Base-by-base conservation (phyloP, 1,284 basidiomycete species). In the Boletus smithii region DNA sequence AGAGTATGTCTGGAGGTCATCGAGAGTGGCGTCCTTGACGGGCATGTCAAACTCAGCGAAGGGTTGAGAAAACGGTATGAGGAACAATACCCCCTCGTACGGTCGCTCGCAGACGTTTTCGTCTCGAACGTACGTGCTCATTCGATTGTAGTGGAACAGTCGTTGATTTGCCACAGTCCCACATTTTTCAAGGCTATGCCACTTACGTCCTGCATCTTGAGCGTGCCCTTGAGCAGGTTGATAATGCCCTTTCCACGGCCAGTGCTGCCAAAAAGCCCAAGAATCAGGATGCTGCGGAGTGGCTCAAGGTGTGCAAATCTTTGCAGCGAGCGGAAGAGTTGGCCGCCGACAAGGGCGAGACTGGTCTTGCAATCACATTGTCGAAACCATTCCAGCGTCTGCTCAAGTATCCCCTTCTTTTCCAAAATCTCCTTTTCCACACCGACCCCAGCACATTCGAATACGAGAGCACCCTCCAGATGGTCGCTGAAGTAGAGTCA, bases 341-440 rank as follows among this genome's bases (percentile, higher is more conserved):
- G 23, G 90, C 95, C 0, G 75, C 77, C 17, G 87, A 91, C 52
- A 88, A 88, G 62, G 94, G 92, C 54, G 94, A 97, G 71, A 92
- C 91, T 2, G 92, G 93, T 0, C 76, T 99, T 34, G 85, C 91
- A 27, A 98, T 99, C 61, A 92, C 92, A 3, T 74, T 97, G 8
- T 95, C 92, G 20, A 98, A 97, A 69, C 95, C 95, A 1, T 97
- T 99, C 72, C 95, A 98, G 64, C 82, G 95, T 26, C 75, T 99
- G 34, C 83, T 97, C 65, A 98, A 99, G 69, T 97, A 98, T 66
- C 95, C 95, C 3, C 79, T 99, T 14, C 81, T 99, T 33, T 97
- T 98, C 72, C 95, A 98, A 70, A 97, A 97, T 68, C 77, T 97
- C n/a, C 80, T 95, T 40, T 95, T 87, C 71, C 90, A 95, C 68